Base-by-base conservation (phyloP, 768 basidiomycete species). In the Boletellus emodensis region DNA sequence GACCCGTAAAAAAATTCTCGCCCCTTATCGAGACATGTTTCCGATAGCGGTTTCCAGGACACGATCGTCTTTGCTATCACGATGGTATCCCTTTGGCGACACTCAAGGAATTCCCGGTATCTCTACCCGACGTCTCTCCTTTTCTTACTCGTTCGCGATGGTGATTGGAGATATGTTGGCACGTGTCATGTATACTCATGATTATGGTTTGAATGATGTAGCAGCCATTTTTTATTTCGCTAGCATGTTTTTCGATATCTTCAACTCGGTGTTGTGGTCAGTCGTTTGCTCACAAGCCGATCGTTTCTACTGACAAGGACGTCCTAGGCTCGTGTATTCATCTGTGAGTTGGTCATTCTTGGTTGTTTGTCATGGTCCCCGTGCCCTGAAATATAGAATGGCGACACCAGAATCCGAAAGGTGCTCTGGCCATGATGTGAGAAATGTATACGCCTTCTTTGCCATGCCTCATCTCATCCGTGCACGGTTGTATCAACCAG, bases 111-210 rank as follows among this genome's bases (percentile, higher is more conserved):
- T 17, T 32, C 36, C 20, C 40, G 6, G 13, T 3, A 30, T 30
- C 40, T 55, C 6, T 56, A 56, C 7, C 56, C 54, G 8, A 52
- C 50, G 14, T 9, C 42, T 2, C 45, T 57, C 8, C 36, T 53
- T 9, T 35, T 4, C 9, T 13, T 52, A 8, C 56, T 58, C 12
- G 6, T 52, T 15, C 50, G 54, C 37, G 56, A 56, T 32, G 56
- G 54, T 58, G 13, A 46, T 3, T 32, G 6, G 3, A 30, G 30
- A 30, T 11, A 30, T 30, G 9, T 11, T 30, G 30, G 30, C 9
- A 30, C 24, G 30, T 30, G 6, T 30, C 9, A 10, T 9, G 26
- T 8, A 17, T 41, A 24, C 15, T 45, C 14, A 24, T 12, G 18
- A 3, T 22, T 10, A 8, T 13, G 15, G 7, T 41, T 14, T 6